These are phyloP conservation scores for Paramecium caudatum DNA, from an alignment of 73 alveolate genomes.

Conservation along the genomic window DNA sequence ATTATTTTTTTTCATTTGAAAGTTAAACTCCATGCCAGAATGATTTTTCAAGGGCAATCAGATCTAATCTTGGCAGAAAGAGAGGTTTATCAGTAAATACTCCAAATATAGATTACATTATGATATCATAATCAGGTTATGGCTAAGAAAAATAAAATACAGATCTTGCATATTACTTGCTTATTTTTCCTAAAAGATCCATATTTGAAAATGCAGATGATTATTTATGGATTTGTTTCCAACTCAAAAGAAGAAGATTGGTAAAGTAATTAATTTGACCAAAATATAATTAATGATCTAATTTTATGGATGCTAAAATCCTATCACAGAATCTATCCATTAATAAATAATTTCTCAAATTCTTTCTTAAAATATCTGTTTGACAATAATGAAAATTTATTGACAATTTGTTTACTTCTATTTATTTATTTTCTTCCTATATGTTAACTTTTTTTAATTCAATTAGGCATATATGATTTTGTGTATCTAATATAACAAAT, in stretches of 20 bases:
- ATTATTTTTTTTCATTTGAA: background rate
- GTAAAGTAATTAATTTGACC: background rate
- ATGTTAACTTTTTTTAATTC: background rate
- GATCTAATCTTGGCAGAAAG: background rate
- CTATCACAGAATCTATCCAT: background rate
- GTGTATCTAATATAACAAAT: background rate
- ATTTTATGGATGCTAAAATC: background rate
- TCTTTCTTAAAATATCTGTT: background rate
- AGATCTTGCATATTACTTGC: conserved; percentile 44
- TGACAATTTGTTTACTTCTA: background rate
- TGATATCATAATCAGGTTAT: background rate
- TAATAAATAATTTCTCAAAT: background rate
- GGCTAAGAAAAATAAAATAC: background rate
- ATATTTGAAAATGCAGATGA: background rate
- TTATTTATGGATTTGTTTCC: background rate
- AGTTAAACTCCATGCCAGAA: conserved; percentile 23
- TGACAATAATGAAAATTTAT: background rate
- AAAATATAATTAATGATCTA: background rate
- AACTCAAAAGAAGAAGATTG: background rate
- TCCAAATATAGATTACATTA: conserved; percentile 33
- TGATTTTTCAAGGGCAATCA: background rate
- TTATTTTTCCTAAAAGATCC: background rate
- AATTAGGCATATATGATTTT: background rate
- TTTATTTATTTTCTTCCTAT: background rate
- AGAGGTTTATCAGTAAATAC: conserved; percentile 46